Base-by-base conservation (phyloP, 2,329 filamentous ascomycete species). In the Colletotrichum eremochloae region DNA sequence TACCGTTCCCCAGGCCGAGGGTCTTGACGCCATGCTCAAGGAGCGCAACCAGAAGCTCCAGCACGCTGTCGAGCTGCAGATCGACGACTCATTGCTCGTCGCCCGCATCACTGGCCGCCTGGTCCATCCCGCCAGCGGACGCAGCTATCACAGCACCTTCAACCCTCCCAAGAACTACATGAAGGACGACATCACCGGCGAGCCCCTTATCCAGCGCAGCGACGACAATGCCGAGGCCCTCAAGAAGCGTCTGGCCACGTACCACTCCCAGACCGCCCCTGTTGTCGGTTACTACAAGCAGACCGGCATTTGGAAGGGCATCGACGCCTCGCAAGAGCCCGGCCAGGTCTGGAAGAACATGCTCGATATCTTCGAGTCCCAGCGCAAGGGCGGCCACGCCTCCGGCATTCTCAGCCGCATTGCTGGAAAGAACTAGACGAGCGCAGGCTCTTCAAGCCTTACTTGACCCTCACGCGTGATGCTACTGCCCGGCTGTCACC, bases 101-200 rank as follows among this genome's bases (percentile, higher is more conserved):
- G 92, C 95, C 77, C 94, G 96, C 80, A 98, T 99, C 84, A 99
- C 96, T 74, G 96, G 96, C 79, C 96, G 96, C 80, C 89, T 99
- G 74, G 88, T 99, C 78, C 96, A 99, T 89, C 96, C 96, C 71
- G 96, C 96, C 64, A 98, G 95, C 68, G 96, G 96, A 76, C 95
- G 96, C 80, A 95, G 94, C 77, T 99, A 99, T 88, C 96, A 99
- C 91, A 96, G 93, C 85, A 93, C 96, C 84, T 99, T 99, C 92
- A 98, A 98, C 90, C 96, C 96, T 63, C 96, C 96, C 79, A 97
- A 98, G 91, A 86, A 91, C 78, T 80, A 89, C 76, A 98, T 98
- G 96, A 97, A 91, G 82, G 96, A 99, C 84, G 96, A 99, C 84
- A 84, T 98, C 77, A 98, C 96, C 29, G 96, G 96, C 83, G 96